Base-by-base conservation (phyloP, 1,284 basidiomycete genomes). In the Ganoderma lucidum region DNA sequence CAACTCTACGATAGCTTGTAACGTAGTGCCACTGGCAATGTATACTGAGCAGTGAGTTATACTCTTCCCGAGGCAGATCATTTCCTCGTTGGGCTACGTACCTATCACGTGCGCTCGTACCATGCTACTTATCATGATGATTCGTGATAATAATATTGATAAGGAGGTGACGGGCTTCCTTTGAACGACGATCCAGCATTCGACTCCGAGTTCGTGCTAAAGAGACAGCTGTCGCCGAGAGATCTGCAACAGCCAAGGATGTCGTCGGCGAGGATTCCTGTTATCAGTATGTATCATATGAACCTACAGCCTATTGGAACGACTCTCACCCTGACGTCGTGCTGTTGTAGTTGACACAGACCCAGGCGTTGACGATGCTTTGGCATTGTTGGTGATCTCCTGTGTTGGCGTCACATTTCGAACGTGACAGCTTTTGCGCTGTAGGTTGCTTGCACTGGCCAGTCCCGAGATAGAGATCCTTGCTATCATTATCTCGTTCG, bases 351-450 rank as follows among this genome's bases (percentile, higher is more conserved):
- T 94, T 75, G 93, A 94, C 73, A 92, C 92, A 30, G 92, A 94
- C 78, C 93, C 93, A n/a, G 97, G 97, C 60, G 94, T 98, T 2
- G 97, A 99, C 81, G 97, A 99, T 79, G 86, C 90, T 48, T 80
- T 97, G 59, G 96, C 96, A 48, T 91, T 90, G 81, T 83, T 63
- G 45, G 78, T 62, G 39, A 59, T 39, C 32, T 41, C 41, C 59
- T 28, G 2, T 14, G 12, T n/a, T 19, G 14, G n/a, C 23, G 35
- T 28, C 59, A 30, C 41, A 61, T 77, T 30, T 75, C 77, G 39
- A 9, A 2, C 59, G 39, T 61, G 59, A 61, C 59, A n/a, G 23
- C 12, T 23, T 17, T 23, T 42, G n/a, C 8, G 17, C 35, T 75
- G 59, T 59, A 80, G 92, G 65, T 78, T 95, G 65, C 80, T 94